Evolutionary conservation across 768 basidiomycete species (phyloP).

Genomic region (Boletus reticuloceps): DNA sequence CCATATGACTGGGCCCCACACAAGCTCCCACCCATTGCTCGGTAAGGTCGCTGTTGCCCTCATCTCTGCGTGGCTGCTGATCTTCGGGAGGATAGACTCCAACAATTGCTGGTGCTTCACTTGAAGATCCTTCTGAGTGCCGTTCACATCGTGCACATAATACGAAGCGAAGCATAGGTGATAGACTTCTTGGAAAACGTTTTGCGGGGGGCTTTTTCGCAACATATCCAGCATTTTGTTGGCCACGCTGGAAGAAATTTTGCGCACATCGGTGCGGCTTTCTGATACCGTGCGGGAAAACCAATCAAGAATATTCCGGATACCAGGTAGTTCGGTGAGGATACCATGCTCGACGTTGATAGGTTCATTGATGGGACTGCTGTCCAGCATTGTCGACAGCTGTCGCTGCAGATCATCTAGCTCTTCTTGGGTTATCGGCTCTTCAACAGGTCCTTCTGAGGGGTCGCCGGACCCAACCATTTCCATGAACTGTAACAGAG

Average conservation of each 20-base stretch:
- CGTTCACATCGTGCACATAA: background rate
- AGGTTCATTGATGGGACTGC: background rate
- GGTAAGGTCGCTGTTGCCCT: background rate
- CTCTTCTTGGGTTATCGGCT: background rate
- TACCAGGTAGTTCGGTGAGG: background rate
- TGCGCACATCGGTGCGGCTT: background rate
- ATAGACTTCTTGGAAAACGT: constrained; percentile 7
- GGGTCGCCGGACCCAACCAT: background rate
- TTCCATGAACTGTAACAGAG: background rate
- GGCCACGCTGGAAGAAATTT: background rate
- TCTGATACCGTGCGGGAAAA: background rate
- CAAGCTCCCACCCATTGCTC: constrained; percentile 1
- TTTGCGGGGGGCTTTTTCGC: background rate
- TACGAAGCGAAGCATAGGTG: constrained; percentile 1
- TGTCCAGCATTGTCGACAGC: background rate
- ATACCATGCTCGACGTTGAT: background rate
- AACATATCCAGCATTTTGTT: background rate
- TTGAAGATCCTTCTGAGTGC: background rate
- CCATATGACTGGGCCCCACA: constrained; percentile 12
- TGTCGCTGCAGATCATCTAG: background rate
- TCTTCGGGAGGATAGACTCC: background rate
- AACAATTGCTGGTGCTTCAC: background rate
- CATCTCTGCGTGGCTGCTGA: background rate
- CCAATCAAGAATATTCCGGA: background rate
- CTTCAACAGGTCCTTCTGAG: background rate